A percentile compares a stretch with the other conserved stretches of the same genome.
Conservation (phyloP, 306 rosid species). For the Clitoria ternatea region DNA sequence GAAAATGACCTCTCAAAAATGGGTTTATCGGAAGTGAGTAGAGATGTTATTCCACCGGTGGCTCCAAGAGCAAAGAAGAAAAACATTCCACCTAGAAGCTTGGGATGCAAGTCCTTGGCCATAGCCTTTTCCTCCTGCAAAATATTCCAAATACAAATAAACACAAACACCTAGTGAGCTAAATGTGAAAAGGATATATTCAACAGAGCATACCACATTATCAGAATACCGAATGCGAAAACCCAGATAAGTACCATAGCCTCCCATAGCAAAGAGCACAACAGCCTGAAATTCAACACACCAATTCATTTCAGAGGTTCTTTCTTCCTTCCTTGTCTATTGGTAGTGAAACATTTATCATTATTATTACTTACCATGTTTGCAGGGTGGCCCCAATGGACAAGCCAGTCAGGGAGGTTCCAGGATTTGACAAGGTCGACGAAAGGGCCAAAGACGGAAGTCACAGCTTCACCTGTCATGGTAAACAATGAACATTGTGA, state of each 20-base stretch:
- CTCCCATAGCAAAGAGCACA: conserved; percentile 96
- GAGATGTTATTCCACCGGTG: conserved; percentile 83
- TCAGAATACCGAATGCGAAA: conserved; percentile 76
- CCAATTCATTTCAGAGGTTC: background rate
- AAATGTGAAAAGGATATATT: background rate
- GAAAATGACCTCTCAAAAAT: conserved; percentile 70
- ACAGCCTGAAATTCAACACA: conserved; percentile 54
- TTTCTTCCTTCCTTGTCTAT: background rate
- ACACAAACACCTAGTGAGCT: background rate
- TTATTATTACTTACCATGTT: conserved; percentile 58
- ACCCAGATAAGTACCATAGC: conserved; percentile 92
- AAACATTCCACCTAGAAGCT: conserved; percentile 93
- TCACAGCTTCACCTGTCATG: conserved; percentile 55
- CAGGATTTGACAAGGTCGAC: conserved; percentile 65
- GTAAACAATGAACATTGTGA: background rate
- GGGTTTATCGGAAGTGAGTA: conserved; percentile 83
- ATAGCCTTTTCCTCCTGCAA: conserved; percentile 78
- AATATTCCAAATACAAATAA: background rate
- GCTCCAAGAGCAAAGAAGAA: conserved; percentile 94
- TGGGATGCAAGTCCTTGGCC: conserved; percentile 95
- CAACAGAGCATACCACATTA: conserved; percentile 44
- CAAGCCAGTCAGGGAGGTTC: conserved; percentile 82
- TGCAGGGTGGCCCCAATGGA: conserved; percentile 96
- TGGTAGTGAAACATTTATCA: too few relatives aligned
- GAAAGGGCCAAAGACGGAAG: conserved; percentile 58